phyloP scores from a whole-genome alignment of 306 rosid species.

The Gynostemma pentaphyllum region DNA sequence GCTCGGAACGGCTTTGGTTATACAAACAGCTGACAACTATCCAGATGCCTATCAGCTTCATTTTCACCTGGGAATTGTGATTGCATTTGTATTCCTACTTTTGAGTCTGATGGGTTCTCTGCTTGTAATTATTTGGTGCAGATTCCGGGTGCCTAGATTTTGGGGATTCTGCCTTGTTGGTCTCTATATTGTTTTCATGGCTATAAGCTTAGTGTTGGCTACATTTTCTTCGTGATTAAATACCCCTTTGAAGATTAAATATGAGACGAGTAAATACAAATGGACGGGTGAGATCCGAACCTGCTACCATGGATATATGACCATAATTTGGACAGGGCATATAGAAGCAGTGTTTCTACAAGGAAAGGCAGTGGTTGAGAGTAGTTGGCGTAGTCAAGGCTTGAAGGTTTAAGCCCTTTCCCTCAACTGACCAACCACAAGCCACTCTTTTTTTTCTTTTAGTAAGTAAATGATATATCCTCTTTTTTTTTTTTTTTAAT shows the following conservation, averaged over 20 bases:
- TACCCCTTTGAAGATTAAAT: neutral
- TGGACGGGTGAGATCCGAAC: too few relatives aligned
- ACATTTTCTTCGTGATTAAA: slow-evolving; percentile 52
- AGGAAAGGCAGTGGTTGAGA: neutral
- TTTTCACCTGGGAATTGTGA: slow-evolving; percentile 68
- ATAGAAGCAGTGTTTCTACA: neutral
- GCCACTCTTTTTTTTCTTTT: neutral
- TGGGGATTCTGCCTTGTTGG: slow-evolving; percentile 97
- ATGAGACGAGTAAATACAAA: neutral
- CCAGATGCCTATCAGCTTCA: slow-evolving; percentile 68
- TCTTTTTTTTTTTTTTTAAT: too few relatives aligned
- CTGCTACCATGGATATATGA: too few relatives aligned
- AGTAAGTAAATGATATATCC: slow-evolving; percentile 2
- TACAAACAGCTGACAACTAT: slow-evolving; percentile 56
- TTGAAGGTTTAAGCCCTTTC: neutral
- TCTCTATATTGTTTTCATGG: slow-evolving; percentile 61
- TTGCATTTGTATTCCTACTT: slow-evolving; percentile 81
- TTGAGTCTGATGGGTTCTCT: slow-evolving; percentile 92
- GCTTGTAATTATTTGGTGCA: slow-evolving; percentile 75
- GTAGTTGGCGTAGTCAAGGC: neutral
- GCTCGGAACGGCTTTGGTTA: slow-evolving; percentile 84
- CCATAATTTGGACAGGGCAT: neutral
- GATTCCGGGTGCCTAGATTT: slow-evolving; percentile 86
- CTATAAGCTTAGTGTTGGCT: slow-evolving; percentile 52
- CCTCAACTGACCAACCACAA: neutral